These are phyloP conservation scores for Bipolaris zeicola DNA, from an alignment of 2,329 filamentous ascomycete genomes.

Conservation along the genomic window DNA sequence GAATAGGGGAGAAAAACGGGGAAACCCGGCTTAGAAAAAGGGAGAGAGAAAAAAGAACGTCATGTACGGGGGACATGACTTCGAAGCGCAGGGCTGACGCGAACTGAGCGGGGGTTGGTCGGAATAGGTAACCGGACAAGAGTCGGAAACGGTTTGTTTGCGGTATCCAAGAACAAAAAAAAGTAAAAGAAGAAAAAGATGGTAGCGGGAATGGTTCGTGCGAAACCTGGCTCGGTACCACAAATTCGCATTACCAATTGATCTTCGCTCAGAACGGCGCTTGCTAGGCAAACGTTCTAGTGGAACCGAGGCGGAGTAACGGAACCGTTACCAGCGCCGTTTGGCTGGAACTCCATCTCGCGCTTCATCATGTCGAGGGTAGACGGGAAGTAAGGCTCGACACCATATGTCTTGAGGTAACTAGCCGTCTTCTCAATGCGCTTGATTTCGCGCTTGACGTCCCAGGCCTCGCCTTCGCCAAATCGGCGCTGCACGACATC, in stretches of 20 bases:
- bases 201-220: not conserved
- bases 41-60: not conserved
- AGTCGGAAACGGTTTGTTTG: not conserved
- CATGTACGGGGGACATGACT: not conserved
- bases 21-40: not conserved
- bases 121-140: not conserved
- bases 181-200: not conserved
- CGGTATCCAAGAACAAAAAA: not conserved
- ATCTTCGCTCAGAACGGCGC: slow-evolving; percentile 17
- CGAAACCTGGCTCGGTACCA: too few species aligned
- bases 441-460: slow-evolving; percentile 59
- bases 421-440: slow-evolving; percentile 61
- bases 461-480: slow-evolving; percentile 59
- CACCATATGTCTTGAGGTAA: slow-evolving; percentile 58
- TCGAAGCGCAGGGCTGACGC: not conserved
- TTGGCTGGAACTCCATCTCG: slow-evolving; percentile 45
- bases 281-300: slow-evolving; percentile 17
- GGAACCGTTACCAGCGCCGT: slow-evolving; percentile 32
- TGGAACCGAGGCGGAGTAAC: slow-evolving; percentile 46
- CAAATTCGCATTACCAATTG: too few species aligned
- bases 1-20: not conserved
- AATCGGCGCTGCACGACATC: slow-evolving; percentile 59
- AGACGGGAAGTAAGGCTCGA: slow-evolving; percentile 60
- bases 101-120: not conserved
- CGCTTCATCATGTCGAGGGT: slow-evolving; percentile 58